phyloP scores from a whole-genome alignment of 2,329 filamentous ascomycete species.

The Mycosphaerella sp. region DNA sequence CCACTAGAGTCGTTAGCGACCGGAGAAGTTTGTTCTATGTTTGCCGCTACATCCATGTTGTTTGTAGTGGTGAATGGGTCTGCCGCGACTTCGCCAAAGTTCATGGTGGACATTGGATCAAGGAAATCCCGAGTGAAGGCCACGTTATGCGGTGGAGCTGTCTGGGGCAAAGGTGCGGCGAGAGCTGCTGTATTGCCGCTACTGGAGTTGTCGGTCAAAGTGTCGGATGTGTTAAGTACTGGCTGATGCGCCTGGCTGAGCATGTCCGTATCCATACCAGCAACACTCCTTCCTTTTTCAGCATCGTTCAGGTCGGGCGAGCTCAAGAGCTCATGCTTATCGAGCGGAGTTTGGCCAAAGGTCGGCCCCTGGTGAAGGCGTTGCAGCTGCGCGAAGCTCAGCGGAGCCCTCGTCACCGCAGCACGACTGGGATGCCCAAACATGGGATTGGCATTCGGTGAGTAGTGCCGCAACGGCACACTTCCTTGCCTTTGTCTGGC shows the following conservation, averaged over 20 bases:
- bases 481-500: constrained; percentile 18
- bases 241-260: constrained; percentile 8
- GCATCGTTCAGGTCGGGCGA: constrained; percentile 26
- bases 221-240: constrained; percentile 3
- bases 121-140: constrained; percentile 17
- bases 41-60: background rate
- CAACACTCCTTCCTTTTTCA: constrained; percentile 18
- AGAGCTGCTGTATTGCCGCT: background rate
- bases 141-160: background rate
- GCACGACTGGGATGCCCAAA: constrained; percentile 30
- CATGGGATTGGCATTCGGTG: constrained; percentile 33
- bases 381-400: constrained; percentile 32
- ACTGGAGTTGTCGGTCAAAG: background rate
- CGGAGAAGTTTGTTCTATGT: constrained; percentile 2
- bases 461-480: constrained; percentile 27
- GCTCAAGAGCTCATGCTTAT: constrained; percentile 32
- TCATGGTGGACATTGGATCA: constrained; percentile 8
- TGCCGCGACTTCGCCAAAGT: constrained; percentile 17
- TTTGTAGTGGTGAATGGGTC: background rate
- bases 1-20: constrained; percentile 10
- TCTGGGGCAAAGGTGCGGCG: constrained; percentile 8
- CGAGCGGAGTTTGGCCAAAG: constrained; percentile 31
- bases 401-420: constrained; percentile 28
- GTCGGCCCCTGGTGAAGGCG: constrained; percentile 31
- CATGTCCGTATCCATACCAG: constrained; percentile 7